phyloP scores from a whole-genome alignment of 805 yeast genomes.

The Lipomyces spencermartinsiae region DNA sequence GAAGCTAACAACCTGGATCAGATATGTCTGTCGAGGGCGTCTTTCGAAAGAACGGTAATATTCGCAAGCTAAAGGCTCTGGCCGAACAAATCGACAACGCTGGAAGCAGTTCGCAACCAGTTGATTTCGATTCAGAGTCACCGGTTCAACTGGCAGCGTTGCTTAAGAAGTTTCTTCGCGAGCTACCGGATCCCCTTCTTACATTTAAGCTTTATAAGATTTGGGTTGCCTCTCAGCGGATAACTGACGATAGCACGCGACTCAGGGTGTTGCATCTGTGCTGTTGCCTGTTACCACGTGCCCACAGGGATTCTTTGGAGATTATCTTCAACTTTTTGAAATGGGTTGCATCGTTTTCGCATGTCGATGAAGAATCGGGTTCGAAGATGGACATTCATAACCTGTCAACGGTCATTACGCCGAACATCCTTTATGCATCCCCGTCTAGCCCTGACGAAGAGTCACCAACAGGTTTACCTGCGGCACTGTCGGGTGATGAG shows the following conservation, averaged over 20 bases:
- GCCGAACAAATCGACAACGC: conserved; percentile 73
- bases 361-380: conserved; percentile 85
- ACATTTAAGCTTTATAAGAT: conserved; percentile 75
- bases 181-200: conserved; percentile 88
- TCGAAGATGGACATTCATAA: conserved; percentile 97
- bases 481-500: conserved; percentile 43
- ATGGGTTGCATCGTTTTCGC: conserved; percentile 96
- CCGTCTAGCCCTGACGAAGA: conserved; percentile 36
- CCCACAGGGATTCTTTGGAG: conserved; percentile 84
- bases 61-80: conserved; percentile 75
- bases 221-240: conserved; percentile 57
- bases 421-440: conserved; percentile 74
- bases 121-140: conserved; percentile 57
- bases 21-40: conserved; percentile 90
- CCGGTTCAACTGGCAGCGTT: conserved; percentile 94
- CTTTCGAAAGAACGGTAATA: conserved; percentile 95
- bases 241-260: conserved; percentile 52
- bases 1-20: neutral
- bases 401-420: conserved; percentile 93
- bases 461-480: conserved; percentile 35
- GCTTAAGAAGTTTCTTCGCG: conserved; percentile 88
- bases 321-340: conserved; percentile 83
- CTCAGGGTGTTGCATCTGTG: conserved; percentile 65
- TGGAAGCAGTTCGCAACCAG: conserved; percentile 14
- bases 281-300: conserved; percentile 79